Percentiles rank a stretch among this genome's conserved stretches.
Conservation (phyloP, 2,329 filamentous ascomycete genomes). For the Paramyrothecium sp. region DNA sequence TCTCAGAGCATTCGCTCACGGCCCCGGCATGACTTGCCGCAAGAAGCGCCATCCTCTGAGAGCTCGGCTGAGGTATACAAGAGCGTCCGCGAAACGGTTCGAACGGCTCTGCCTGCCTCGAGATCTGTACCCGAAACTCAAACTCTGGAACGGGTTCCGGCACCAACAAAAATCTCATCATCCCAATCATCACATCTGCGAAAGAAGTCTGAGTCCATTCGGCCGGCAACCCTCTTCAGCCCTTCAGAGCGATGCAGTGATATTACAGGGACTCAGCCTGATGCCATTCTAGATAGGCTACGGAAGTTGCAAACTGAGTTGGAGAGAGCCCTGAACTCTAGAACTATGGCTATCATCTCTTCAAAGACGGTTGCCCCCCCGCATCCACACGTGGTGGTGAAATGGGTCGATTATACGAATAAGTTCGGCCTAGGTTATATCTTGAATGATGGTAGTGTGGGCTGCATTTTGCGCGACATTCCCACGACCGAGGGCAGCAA, state of each 20-base stretch:
- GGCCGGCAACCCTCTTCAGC: conserved; percentile 53
- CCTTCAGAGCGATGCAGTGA: conserved; percentile 48
- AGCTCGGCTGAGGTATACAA: conserved; percentile 11
- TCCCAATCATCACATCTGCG: conserved; percentile 19
- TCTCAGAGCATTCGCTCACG: conserved; percentile 28
- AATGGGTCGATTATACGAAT: conserved; percentile 89
- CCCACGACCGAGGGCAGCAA: conserved; percentile 49
- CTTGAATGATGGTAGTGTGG: conserved; percentile 76
- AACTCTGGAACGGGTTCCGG: conserved; percentile 12
- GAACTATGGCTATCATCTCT: conserved; percentile 60
- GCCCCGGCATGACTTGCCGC: conserved; percentile 22
- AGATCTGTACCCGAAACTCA: conserved; percentile 23
- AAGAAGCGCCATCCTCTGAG: conserved; percentile 20
- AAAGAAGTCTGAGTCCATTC: conserved; percentile 26
- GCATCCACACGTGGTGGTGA: conserved; percentile 65
- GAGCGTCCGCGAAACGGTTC: conserved; percentile 23
- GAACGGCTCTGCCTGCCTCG: conserved; percentile 22
- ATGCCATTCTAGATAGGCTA: conserved; percentile 55
- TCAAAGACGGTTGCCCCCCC: conserved; percentile 52
- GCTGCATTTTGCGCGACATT: conserved; percentile 63
- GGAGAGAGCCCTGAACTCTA: conserved; percentile 61
- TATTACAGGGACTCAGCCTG: conserved; percentile 55
- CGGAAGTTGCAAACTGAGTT: conserved; percentile 58
- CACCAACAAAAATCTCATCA: conserved; percentile 20
- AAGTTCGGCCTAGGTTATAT: conserved; percentile 85